phyloP scores from a whole-genome alignment of 176 grass and related monocot species.

The Ananas comosus region DNA sequence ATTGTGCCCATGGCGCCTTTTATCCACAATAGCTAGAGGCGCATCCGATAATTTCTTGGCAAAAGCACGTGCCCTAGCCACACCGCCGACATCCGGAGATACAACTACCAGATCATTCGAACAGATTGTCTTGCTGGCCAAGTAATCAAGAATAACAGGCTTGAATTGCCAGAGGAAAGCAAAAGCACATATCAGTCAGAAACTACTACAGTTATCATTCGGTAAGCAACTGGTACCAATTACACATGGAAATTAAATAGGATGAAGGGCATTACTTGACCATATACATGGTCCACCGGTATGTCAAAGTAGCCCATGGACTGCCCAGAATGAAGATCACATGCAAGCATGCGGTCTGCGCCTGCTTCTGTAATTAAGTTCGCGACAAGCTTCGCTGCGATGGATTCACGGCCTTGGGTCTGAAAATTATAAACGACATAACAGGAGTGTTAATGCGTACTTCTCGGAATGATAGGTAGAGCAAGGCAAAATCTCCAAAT shows the following conservation, averaged over 20 bases:
- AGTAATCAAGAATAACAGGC: constrained; percentile 84
- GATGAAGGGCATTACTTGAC: constrained; percentile 29
- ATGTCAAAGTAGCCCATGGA: constrained; percentile 96
- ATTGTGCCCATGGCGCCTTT: constrained; percentile 55
- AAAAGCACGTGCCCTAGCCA: constrained; percentile 60
- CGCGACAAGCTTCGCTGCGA: constrained; percentile 69
- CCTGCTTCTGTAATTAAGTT: constrained; percentile 83
- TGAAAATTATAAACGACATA: not conserved
- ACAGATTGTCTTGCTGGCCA: constrained; percentile 83
- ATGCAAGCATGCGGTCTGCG: constrained; percentile 69
- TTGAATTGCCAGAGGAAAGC: constrained; percentile 15
- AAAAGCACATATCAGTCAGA: not conserved
- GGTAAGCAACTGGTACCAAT: no score
- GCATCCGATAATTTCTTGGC: constrained; percentile 79
- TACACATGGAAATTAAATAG: no score
- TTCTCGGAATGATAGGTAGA: not conserved
- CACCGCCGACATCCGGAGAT: constrained; percentile 74
- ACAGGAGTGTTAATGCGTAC: not conserved
- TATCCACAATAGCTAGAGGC: constrained; percentile 66
- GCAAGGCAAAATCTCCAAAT: not conserved
- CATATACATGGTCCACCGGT: constrained; percentile 75
- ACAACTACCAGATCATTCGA: constrained; percentile 65
- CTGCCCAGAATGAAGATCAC: constrained; percentile 81
- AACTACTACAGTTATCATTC: not conserved
- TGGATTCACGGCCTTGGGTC: constrained; percentile 64